These are phyloP conservation scores for Wickerhamomyces ciferrii DNA, from an alignment of 805 yeast genomes.

Conservation along the genomic window DNA sequence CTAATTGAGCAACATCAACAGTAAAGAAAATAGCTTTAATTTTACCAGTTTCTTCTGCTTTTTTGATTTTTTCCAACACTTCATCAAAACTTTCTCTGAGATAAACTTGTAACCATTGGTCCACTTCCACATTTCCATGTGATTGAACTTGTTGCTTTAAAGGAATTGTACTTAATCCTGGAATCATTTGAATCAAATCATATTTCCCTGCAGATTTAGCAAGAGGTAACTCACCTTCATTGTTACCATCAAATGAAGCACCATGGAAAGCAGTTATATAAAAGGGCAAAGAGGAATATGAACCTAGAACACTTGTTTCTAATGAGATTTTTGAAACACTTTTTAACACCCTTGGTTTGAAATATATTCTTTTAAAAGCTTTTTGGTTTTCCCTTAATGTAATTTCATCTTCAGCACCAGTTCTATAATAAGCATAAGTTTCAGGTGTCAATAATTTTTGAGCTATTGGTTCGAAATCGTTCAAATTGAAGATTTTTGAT, in stretches of 20 bases:
- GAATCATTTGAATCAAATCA: slow-evolving; percentile 43
- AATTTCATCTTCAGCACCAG: slow-evolving; percentile 46
- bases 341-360: slow-evolving; percentile 39
- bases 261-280: slow-evolving; percentile 46
- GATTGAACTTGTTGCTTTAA: slow-evolving; percentile 36
- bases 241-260: slow-evolving; percentile 34
- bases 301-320: slow-evolving; percentile 43
- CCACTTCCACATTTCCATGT: slow-evolving; percentile 23
- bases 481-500: slow-evolving; percentile 25
- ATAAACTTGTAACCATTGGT: slow-evolving; percentile 46
- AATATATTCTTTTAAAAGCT: slow-evolving; percentile 35
- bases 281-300: slow-evolving; percentile 39
- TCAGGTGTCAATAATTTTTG: slow-evolving; percentile 24
- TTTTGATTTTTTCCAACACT: slow-evolving; percentile 24
- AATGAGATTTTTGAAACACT: slow-evolving; percentile 31
- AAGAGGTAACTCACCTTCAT: slow-evolving; percentile 37
- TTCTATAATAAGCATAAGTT: slow-evolving; percentile 38
- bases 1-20: slow-evolving; percentile 50
- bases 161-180: slow-evolving; percentile 34
- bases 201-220: slow-evolving; percentile 34
- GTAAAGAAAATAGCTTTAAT: slow-evolving; percentile 47
- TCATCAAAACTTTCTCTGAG: slow-evolving; percentile 32
- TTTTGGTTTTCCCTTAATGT: slow-evolving; percentile 38
- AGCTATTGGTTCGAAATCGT: slow-evolving; percentile 38
- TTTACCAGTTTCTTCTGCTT: slow-evolving; percentile 32